Evolutionary conservation across 768 basidiomycete species (phyloP).

Genomic region (Tricholomella constricta): DNA sequence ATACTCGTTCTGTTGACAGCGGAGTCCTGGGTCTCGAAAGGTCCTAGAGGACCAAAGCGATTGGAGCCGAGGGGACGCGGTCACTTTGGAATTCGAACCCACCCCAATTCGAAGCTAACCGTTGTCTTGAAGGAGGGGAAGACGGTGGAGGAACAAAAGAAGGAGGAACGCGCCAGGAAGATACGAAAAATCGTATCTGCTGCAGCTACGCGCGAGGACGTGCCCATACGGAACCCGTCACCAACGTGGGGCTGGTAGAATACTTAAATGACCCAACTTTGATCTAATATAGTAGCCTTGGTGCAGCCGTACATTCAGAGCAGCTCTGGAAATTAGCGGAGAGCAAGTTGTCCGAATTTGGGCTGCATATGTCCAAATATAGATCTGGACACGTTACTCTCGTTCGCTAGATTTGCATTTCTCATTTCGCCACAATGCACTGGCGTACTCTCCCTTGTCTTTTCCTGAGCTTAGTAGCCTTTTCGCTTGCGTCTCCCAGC

Average conservation of each 20-base stretch:
- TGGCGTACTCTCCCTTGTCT: slow-evolving; percentile 51
- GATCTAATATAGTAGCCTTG: slow-evolving; percentile 11
- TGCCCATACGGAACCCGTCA: slow-evolving; percentile 72
- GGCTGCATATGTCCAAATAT: slow-evolving; percentile 20
- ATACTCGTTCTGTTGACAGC: no score
- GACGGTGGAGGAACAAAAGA: slow-evolving; percentile 67
- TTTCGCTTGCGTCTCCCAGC: slow-evolving; percentile 37
- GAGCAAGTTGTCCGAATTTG: slow-evolving; percentile 1
- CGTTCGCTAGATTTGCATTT: slow-evolving; percentile 30
- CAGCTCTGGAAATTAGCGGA: not conserved
- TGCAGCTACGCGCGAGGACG: slow-evolving; percentile 76
- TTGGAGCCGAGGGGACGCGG: slow-evolving; percentile 86
- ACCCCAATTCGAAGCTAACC: slow-evolving; percentile 72
- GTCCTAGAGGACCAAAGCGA: slow-evolving; percentile 58
- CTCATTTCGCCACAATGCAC: slow-evolving; percentile 34
- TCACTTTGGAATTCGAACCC: slow-evolving; percentile 73
- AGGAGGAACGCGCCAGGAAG: slow-evolving; percentile 63
- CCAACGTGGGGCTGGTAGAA: slow-evolving; percentile 79
- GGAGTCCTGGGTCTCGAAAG: slow-evolving; percentile 95
- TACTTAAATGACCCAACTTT: slow-evolving; percentile 5
- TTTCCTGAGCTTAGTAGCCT: slow-evolving; percentile 41
- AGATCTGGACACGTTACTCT: slow-evolving; percentile 31
- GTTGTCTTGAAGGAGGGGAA: slow-evolving; percentile 83
- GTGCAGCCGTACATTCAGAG: not conserved
- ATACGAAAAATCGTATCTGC: slow-evolving; percentile 81